Conservation (phyloP, 257 asterid species). For the Ilex asprella region DNA sequence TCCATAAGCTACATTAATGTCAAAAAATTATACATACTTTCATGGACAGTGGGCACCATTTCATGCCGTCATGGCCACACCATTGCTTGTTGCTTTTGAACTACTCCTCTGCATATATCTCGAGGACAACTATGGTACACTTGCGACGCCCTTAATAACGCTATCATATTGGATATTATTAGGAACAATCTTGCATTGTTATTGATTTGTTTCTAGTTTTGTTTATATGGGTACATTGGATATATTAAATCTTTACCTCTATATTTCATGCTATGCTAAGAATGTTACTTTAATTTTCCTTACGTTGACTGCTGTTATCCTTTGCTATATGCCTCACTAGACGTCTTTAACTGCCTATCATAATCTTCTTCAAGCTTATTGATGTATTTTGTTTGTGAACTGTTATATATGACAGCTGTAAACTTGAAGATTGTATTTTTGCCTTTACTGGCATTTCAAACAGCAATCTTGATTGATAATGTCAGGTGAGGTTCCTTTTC, state of each 20-base stretch:
- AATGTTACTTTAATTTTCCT: no score
- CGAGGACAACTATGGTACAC: slow-evolving; percentile 51
- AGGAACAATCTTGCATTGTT: no score
- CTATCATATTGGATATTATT: neutral
- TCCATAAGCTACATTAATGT: slow-evolving; percentile 15
- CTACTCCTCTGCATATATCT: slow-evolving; percentile 85
- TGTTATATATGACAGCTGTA: slow-evolving; percentile 58
- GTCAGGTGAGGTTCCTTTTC: slow-evolving; percentile 48
- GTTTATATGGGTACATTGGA: no score
- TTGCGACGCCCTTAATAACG: slow-evolving; percentile 13
- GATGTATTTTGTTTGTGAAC: slow-evolving; percentile 16
- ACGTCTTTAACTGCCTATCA: neutral
- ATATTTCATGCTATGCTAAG: no score
- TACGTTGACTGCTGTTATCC: no score
- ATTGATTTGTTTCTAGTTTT: no score
- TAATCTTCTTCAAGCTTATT: neutral
- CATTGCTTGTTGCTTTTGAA: slow-evolving; percentile 90
- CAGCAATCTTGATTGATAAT: slow-evolving; percentile 81
- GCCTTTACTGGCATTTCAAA: slow-evolving; percentile 80
- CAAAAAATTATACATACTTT: slow-evolving; percentile 17
- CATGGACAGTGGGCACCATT: slow-evolving; percentile 89
- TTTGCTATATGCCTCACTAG: neutral
- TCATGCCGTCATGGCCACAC: slow-evolving; percentile 80
- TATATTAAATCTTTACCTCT: no score
- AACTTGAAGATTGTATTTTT: slow-evolving; percentile 85